Percentiles rank a stretch among this genome's conserved stretches.
Evolutionary conservation across 2,329 filamentous ascomycete genomes (phyloP).

Genomic region (Zelopaecilomyces penicillatus): DNA sequence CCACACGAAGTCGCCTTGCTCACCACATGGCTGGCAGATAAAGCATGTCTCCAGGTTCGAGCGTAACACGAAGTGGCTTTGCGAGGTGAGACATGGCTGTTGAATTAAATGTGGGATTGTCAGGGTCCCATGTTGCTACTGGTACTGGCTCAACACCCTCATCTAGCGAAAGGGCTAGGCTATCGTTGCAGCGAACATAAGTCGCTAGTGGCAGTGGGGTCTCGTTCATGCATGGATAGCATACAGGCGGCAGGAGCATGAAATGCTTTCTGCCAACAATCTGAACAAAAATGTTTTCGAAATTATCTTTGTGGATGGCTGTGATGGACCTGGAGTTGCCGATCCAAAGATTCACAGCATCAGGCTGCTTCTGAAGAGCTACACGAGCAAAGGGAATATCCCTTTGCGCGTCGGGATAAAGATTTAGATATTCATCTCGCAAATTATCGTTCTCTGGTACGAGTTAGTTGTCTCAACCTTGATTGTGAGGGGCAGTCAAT

Average conservation of each 20-base stretch:
- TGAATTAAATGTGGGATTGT: slow-evolving; percentile 38
- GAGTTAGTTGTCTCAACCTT: neutral
- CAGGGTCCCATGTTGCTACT: slow-evolving; percentile 69
- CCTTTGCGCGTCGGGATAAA: slow-evolving; percentile 54
- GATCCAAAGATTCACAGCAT: slow-evolving; percentile 79
- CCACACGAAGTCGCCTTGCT: slow-evolving; percentile 14
- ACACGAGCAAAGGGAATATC: slow-evolving; percentile 66
- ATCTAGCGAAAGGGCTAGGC: slow-evolving; percentile 27
- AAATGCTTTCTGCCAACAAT: slow-evolving; percentile 67
- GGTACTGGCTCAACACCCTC: slow-evolving; percentile 40
- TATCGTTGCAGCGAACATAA: slow-evolving; percentile 37
- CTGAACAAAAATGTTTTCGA: slow-evolving; percentile 79
- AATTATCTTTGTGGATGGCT: slow-evolving; percentile 72
- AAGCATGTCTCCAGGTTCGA: slow-evolving; percentile 69
- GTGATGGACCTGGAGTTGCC: slow-evolving; percentile 64
- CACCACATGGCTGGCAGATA: slow-evolving; percentile 77
- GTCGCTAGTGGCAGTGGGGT: slow-evolving; percentile 45
- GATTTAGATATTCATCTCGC: slow-evolving; percentile 57
- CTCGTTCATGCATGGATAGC: slow-evolving; percentile 62
- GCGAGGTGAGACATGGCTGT: slow-evolving; percentile 54
- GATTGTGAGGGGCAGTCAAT: neutral
- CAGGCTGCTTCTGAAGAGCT: slow-evolving; percentile 56
- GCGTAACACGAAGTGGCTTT: slow-evolving; percentile 55
- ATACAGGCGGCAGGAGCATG: slow-evolving; percentile 62
- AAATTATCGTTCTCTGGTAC: slow-evolving; percentile 69